phyloP scores from a whole-genome alignment of 2,329 filamentous ascomycete genomes.

The Didymella glomerata region DNA sequence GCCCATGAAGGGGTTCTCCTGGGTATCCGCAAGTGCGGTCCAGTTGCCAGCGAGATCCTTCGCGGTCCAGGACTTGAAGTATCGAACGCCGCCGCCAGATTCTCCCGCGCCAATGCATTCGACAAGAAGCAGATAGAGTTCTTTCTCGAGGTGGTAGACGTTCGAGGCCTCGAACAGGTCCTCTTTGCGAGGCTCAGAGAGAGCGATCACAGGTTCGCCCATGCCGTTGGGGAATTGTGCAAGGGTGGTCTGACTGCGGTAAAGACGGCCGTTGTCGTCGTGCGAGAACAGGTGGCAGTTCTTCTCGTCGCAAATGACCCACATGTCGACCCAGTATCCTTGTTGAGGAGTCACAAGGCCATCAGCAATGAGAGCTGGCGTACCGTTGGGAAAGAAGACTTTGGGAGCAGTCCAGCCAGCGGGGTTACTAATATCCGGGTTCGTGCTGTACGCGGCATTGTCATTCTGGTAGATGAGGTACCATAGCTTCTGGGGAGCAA shows the following conservation, averaged over 20 bases:
- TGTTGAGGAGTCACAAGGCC: slow-evolving; percentile 18
- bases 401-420: slow-evolving; percentile 52
- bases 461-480: slow-evolving; percentile 56
- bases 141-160: slow-evolving; percentile 47
- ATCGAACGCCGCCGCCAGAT: slow-evolving; percentile 48
- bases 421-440: slow-evolving; percentile 52
- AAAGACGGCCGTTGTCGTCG: slow-evolving; percentile 55
- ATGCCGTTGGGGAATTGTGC: slow-evolving; percentile 50
- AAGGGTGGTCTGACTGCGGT: slow-evolving; percentile 50
- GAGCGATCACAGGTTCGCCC: slow-evolving; percentile 48
- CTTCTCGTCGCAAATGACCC: slow-evolving; percentile 52
- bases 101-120: slow-evolving; percentile 35
- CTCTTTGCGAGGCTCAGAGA: slow-evolving; percentile 38
- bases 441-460: slow-evolving; percentile 56
- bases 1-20: slow-evolving; percentile 51
- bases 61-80: slow-evolving; percentile 54
- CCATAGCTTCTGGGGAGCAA: slow-evolving; percentile 54
- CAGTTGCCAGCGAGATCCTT: slow-evolving; percentile 45
- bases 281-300: slow-evolving; percentile 54
- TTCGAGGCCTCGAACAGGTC: slow-evolving; percentile 52
- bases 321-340: slow-evolving; percentile 56
- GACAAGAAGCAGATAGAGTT: slow-evolving; percentile 51
- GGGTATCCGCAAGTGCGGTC: slow-evolving; percentile 48
- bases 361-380: slow-evolving; percentile 37
- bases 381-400: slow-evolving; percentile 49